Percentiles rank a stretch among this genome's conserved stretches.
Evolutionary conservation across 306 rosid genomes (phyloP).

Genomic region (Albizia julibrissin): DNA sequence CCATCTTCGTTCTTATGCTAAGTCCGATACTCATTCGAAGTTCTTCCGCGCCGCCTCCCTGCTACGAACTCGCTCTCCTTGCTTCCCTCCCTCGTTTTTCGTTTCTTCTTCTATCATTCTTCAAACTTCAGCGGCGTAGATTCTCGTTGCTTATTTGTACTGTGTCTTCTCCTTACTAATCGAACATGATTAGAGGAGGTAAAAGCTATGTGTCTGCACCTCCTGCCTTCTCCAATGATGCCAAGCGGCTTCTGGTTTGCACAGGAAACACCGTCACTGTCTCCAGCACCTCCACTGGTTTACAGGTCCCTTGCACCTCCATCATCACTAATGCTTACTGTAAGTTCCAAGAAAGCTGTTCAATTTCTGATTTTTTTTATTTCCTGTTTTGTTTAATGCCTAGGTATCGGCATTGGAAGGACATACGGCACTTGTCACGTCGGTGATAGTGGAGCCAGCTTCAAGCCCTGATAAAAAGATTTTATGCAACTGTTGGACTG

Average conservation of each 20-base stretch:
- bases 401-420: constrained; percentile 62
- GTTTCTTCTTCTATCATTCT: neutral
- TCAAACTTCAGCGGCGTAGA: neutral
- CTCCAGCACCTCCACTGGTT: constrained; percentile 77
- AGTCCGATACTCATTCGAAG: neutral
- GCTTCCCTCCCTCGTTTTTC: neutral
- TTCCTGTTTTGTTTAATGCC: neutral
- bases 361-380: neutral
- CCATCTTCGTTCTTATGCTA: neutral
- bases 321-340: neutral
- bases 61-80: neutral
- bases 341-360: neutral
- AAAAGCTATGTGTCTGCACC: constrained; percentile 64
- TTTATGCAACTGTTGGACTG: constrained; percentile 74
- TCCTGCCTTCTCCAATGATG: constrained; percentile 84
- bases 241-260: constrained; percentile 69
- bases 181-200: constrained; percentile 65
- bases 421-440: constrained; percentile 68
- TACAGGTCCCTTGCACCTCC: constrained; percentile 41
- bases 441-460: constrained; percentile 67
- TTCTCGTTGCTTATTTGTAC: neutral
- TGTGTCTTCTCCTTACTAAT: neutral
- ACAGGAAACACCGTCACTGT: constrained; percentile 63
- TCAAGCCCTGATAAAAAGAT: constrained; percentile 40
- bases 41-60: constrained; percentile 20